A percentile compares a stretch with the other conserved stretches of the same genome.
These are phyloP conservation scores for Sphagnum tenellum DNA, from an alignment of 225 moss, liverwort and hornwort species.

Conservation along the genomic window DNA sequence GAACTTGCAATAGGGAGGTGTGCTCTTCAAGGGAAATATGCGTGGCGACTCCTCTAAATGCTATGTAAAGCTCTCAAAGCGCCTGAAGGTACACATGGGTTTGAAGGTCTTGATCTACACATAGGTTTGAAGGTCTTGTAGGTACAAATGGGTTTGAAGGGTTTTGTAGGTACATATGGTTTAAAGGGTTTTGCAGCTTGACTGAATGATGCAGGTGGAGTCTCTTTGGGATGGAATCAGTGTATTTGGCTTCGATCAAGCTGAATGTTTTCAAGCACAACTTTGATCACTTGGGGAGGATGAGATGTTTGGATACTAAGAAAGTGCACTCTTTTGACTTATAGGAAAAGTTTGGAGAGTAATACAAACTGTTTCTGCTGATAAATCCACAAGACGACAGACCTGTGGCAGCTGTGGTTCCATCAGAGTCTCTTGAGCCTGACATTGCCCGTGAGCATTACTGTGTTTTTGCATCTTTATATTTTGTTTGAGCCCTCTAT, in stretches of 20 bases:
- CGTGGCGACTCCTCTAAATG: slow-evolving; percentile 31
- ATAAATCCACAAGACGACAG: slow-evolving; percentile 29
- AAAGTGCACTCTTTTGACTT: background rate
- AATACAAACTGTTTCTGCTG: slow-evolving; percentile 36
- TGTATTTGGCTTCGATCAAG: no score
- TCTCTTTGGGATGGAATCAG: no score
- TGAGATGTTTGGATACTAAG: no score
- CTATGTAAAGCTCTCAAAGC: slow-evolving; percentile 24
- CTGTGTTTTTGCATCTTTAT: no score
- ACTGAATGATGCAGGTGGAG: no score
- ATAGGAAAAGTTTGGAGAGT: slow-evolving; percentile 32
- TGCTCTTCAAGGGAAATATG: slow-evolving; percentile 37
- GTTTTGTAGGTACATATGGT: background rate
- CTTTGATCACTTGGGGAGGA: no score
- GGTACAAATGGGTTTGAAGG: background rate
- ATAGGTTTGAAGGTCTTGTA: no score
- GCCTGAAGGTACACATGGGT: slow-evolving; percentile 15
- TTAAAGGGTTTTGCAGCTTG: background rate
- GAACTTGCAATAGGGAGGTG: slow-evolving; percentile 18
- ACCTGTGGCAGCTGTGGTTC: slow-evolving; percentile 38
- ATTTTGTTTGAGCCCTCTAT: no score
- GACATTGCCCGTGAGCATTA: slow-evolving; percentile 15
- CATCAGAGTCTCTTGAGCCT: slow-evolving; percentile 31
- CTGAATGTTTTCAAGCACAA: no score
- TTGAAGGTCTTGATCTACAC: no score